Evolutionary conservation across 2,329 filamentous ascomycete genomes (phyloP).

Genomic region (Verticillium zaregamsianum): DNA sequence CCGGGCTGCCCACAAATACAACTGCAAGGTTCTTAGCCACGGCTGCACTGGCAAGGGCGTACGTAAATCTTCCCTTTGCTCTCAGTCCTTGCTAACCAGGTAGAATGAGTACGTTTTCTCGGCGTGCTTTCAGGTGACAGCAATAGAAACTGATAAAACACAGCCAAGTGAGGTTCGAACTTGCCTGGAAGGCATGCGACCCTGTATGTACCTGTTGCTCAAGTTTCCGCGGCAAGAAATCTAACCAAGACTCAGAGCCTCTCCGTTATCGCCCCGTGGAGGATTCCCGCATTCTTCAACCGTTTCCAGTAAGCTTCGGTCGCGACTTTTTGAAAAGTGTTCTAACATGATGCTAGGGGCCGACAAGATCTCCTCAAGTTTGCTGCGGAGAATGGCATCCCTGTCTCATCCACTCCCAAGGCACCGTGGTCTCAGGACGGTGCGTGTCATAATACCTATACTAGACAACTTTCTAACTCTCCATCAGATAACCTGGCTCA

Average conservation of each 20-base stretch:
- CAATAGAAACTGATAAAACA: no score
- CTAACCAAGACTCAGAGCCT: conserved; percentile 32
- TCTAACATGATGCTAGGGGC: conserved; percentile 35
- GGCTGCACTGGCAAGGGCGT: conserved; percentile 59
- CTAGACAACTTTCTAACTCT: no score
- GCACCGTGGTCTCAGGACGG: conserved; percentile 53
- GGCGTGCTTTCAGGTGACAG: no score
- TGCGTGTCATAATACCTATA: no score
- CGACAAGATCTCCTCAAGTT: conserved; percentile 71
- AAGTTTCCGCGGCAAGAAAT: no score
- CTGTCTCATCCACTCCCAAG: conserved; percentile 62
- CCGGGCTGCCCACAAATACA: conserved; percentile 26
- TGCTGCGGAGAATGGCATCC: conserved; percentile 62
- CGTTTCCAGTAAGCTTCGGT: conserved; percentile 40
- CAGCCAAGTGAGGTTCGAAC: conserved; percentile 34
- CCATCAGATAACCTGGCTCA: conserved; percentile 61
- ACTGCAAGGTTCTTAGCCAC: conserved; percentile 37
- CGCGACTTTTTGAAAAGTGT: no score
- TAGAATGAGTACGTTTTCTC: conserved; percentile 19
- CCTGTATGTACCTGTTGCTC: conserved; percentile 25
- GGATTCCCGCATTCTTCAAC: conserved; percentile 65
- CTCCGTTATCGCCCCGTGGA: conserved; percentile 73
- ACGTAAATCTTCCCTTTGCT: no score
- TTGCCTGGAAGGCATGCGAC: conserved; percentile 42
- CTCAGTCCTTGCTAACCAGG: no score